phyloP scores from a whole-genome alignment of 768 basidiomycete species.

The Cystoderma amianthinum region DNA sequence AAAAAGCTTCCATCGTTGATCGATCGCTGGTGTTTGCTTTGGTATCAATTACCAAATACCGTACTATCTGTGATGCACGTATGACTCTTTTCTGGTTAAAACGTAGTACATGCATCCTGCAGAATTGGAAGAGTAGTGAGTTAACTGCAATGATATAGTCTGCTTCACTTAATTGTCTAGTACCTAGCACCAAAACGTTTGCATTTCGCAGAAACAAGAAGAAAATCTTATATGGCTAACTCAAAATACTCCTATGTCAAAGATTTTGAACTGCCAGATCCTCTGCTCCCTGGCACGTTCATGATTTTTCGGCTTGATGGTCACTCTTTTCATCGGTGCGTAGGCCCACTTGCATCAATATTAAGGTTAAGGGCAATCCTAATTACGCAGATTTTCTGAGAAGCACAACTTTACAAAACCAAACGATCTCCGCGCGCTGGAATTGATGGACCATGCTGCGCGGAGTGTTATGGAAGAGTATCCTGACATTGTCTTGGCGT shows the following conservation, averaged over 20 bases:
- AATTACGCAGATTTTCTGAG: conserved; percentile 80
- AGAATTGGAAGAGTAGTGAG: too few species aligned
- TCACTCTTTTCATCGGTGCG: conserved; percentile 86
- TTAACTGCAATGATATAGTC: too few species aligned
- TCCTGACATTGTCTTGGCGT: conserved; percentile 79
- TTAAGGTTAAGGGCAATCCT: conserved; percentile 2
- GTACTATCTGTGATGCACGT: too few species aligned
- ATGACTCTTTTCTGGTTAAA: too few species aligned
- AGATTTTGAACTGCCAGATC: conserved; percentile 84
- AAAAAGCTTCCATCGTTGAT: too few species aligned
- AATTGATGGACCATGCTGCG: conserved; percentile 92
- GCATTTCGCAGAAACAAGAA: too few species aligned
- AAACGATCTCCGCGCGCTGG: conserved; percentile 81
- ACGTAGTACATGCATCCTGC: too few species aligned
- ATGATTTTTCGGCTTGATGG: conserved; percentile 88
- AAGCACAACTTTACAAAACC: conserved; percentile 82
- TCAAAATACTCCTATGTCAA: conserved; percentile 91
- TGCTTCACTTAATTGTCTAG: too few species aligned
- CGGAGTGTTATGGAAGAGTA: conserved; percentile 73
- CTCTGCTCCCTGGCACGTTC: conserved; percentile 76
- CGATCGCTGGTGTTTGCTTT: too few species aligned
- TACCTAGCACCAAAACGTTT: too few species aligned
- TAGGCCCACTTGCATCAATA: neutral
- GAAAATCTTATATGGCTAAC: conserved; percentile 65
- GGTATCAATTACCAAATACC: too few species aligned